phyloP scores from a whole-genome alignment of 129 eudicot species.

The Lactuca saligna region DNA sequence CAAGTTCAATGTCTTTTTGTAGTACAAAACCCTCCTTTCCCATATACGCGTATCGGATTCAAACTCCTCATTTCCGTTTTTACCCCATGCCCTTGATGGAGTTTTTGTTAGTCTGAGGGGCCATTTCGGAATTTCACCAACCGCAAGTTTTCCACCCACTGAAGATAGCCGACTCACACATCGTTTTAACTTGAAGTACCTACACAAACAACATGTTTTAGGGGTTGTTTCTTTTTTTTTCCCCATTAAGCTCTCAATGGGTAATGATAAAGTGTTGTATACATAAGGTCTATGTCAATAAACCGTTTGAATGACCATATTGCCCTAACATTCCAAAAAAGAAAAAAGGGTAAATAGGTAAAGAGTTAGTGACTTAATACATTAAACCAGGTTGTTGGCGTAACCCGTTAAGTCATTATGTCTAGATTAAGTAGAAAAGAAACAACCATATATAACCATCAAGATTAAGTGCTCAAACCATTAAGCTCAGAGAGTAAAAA shows the following conservation, averaged over 20 bases:
- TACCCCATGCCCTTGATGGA: slow-evolving; percentile 65
- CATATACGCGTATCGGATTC: slow-evolving; percentile 73
- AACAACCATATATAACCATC: too few relatives aligned
- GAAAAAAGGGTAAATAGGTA: too few relatives aligned
- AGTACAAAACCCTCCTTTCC: slow-evolving; percentile 70
- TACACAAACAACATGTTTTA: slow-evolving; percentile 22
- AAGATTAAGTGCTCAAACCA: too few relatives aligned
- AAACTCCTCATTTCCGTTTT: slow-evolving; percentile 61
- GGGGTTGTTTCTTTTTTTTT: not conserved
- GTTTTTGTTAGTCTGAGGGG: slow-evolving; percentile 66
- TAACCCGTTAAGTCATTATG: too few relatives aligned
- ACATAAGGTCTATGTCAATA: too few relatives aligned
- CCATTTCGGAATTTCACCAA: slow-evolving; percentile 91
- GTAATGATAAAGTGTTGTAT: too few relatives aligned
- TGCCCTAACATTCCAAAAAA: not conserved
- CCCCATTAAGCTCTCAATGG: too few relatives aligned
- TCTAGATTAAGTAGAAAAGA: too few relatives aligned
- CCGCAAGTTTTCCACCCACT: slow-evolving; percentile 55
- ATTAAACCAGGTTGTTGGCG: too few relatives aligned
- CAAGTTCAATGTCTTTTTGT: slow-evolving; percentile 71
- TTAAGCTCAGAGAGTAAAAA: too few relatives aligned
- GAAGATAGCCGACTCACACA: slow-evolving; percentile 67
- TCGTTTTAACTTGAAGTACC: slow-evolving; percentile 81
- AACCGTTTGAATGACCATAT: not conserved
- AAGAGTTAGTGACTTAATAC: too few relatives aligned